Conservation (phyloP, 208 protist species). For the Naegleria lovaniensis region DNA sequence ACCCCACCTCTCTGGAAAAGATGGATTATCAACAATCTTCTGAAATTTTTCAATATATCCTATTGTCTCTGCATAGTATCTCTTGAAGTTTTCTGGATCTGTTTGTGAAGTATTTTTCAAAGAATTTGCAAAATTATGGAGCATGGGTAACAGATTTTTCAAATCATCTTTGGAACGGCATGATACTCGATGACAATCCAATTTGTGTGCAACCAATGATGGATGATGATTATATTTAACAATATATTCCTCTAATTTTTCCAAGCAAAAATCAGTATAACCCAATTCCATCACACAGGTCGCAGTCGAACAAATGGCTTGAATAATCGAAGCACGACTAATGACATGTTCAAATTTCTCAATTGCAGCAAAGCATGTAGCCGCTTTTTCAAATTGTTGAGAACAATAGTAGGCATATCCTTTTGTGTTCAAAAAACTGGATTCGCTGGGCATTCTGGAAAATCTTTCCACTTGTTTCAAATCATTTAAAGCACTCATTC, state of each 20-base stretch:
- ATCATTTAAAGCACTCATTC: background rate
- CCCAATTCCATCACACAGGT: background rate
- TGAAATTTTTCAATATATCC: too few species aligned
- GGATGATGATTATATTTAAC: background rate
- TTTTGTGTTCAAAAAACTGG: background rate
- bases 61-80: too few species aligned
- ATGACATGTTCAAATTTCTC: background rate
- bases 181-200: too few species aligned
- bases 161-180: too few species aligned
- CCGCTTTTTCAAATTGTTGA: background rate
- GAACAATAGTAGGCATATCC: background rate
- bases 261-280: background rate
- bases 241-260: background rate
- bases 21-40: too few species aligned
- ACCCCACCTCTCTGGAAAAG: too few species aligned
- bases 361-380: background rate
- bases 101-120: too few species aligned
- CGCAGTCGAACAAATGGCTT: background rate
- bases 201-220: too few species aligned
- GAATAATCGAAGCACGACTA: background rate
- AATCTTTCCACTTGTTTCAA: background rate
- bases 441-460: background rate
- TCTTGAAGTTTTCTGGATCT: too few species aligned
- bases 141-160: too few species aligned
- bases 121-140: too few species aligned